Conservation (phyloP, 805 yeast genomes). For the Pichia exigua region DNA sequence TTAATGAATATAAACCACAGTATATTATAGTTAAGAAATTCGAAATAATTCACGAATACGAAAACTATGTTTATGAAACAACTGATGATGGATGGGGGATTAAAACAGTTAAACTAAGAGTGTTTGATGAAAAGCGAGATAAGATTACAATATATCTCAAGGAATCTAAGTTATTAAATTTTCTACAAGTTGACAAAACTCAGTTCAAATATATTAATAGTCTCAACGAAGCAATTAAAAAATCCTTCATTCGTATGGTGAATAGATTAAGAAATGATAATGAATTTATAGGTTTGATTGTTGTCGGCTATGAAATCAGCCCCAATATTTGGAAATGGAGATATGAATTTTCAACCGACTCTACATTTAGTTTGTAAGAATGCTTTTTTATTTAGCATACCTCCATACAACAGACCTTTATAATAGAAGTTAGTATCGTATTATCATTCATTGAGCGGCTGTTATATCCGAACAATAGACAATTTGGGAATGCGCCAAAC, state of each 20-base stretch:
- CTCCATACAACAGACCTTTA: no score
- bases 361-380: not conserved
- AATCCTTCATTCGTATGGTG: not conserved
- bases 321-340: not conserved
- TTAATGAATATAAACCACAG: constrained; percentile 1
- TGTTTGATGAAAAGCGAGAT: constrained; percentile 3
- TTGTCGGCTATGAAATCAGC: not conserved
- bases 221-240: not conserved
- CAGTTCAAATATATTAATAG: not conserved
- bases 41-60: not conserved
- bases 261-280: not conserved
- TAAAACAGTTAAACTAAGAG: constrained; percentile 2
- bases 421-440: no score
- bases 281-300: not conserved
- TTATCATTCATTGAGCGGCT: not conserved
- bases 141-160: not conserved
- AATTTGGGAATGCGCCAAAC: not conserved
- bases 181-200: not conserved
- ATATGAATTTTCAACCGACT: not conserved
- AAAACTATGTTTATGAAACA: constrained; percentile 1
- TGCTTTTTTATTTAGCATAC: no score
- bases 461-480: not conserved
- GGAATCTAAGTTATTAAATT: not conserved
- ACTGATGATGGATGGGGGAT: not conserved
- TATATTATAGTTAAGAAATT: not conserved